Evolutionary conservation across 2,329 filamentous ascomycete species (phyloP).

Genomic region (Sporothrix phasma): DNA sequence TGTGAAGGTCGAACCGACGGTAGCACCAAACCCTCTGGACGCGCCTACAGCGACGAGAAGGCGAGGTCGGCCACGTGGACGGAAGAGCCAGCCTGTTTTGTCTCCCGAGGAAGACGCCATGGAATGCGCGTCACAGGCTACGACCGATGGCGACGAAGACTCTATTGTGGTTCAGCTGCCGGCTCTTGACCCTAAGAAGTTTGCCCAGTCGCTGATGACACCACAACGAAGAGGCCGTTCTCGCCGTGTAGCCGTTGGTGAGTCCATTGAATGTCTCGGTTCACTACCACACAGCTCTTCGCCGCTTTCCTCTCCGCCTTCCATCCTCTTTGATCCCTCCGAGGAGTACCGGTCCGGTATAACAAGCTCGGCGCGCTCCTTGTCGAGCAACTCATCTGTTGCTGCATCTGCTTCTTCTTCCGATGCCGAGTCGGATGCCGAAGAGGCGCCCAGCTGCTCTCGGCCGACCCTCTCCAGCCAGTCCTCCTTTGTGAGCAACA

Average conservation of each 20-base stretch:
- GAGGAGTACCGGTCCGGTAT: slow-evolving; percentile 24
- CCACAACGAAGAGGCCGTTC: slow-evolving; percentile 17
- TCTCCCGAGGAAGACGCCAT: neutral
- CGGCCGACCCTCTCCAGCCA: slow-evolving; percentile 28
- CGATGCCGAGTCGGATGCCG: slow-evolving; percentile 25
- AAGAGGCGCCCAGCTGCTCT: slow-evolving; percentile 34
- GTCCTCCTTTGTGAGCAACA: slow-evolving; percentile 22
- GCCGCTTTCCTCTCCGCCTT: slow-evolving; percentile 48
- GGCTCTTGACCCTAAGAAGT: neutral
- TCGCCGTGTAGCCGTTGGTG: slow-evolving; percentile 17
- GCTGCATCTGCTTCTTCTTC: slow-evolving; percentile 7
- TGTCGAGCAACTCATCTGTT: slow-evolving; percentile 27
- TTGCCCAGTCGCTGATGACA: slow-evolving; percentile 18
- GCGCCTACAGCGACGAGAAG: neutral
- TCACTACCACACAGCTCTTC: slow-evolving; percentile 34
- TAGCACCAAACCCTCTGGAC: neutral
- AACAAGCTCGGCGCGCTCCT: slow-evolving; percentile 29
- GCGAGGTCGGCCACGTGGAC: neutral
- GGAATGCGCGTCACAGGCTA: neutral
- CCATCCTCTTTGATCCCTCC: slow-evolving; percentile 42
- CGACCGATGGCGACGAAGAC: neutral
- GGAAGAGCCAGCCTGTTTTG: neutral
- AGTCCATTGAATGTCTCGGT: slow-evolving; percentile 17
- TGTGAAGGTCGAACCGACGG: neutral
- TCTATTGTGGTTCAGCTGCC: slow-evolving; percentile 15